Base-by-base conservation (phyloP, 2,329 filamentous ascomycete species). In the Trichoderma semiorbis region DNA sequence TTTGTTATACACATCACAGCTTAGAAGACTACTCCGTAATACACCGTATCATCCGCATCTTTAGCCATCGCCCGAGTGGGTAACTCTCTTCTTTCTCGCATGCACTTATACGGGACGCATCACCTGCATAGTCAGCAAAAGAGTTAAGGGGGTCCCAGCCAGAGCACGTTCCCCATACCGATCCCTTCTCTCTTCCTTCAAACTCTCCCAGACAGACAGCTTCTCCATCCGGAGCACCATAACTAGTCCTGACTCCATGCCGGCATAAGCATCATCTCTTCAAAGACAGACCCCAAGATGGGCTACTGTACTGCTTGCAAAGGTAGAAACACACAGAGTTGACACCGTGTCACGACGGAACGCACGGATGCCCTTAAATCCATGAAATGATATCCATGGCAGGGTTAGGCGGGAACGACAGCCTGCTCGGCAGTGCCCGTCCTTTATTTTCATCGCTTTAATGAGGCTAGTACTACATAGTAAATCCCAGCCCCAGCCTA, bases 351-450 rank as follows among this genome's bases (percentile, higher is more conserved):
- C 50, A 32, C 64, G 43, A 34, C 30, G 47, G 32, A 57, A 26
- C 64, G 50, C 64, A 53, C 50, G n/a, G 50, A 67, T 32, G 47
- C 58, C 26, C 18, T 67, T n/a, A 21, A 30, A 39, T 34, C 50
- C 30, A 67, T 39, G 30, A 30, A 6, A 39, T 24, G 18, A 57
- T 28, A 7, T 21, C n/a, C 66, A 69, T 43, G 39, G 39, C 39
- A 47, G 66, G 66, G 24, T 69, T n/a, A 28, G 16, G 57, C 64
- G 64, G 64, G 34, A 65, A 65, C 43, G 11, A 58, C 50, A 58
- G 50, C 64, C 30, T 43, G 32, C 24, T 67, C 66, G 66, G 66
- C 53, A 62, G 66, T 69, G 66, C 57, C 66, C 66, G 66, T 69
- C 28, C 47, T 30, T 30, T 69, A 61, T 28, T 14, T 60, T 43